Evolutionary conservation across 495 filamentous ascomycete genomes (phyloP).

Genomic region (Lasiosphaeria miniovina): DNA sequence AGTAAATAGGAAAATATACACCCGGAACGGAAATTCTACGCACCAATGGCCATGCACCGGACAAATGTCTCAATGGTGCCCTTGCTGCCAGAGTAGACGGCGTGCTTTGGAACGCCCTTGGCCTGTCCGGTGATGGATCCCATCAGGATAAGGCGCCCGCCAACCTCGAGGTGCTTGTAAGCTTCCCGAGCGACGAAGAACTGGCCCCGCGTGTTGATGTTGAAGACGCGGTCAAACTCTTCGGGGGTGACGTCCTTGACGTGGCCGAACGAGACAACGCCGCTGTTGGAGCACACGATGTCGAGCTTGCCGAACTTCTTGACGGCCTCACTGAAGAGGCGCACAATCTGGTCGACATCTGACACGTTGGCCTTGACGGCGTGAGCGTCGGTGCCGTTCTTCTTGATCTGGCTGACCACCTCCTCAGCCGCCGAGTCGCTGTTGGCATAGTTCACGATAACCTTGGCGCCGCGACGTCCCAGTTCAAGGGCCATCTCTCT

Average conservation of each 20-base stretch:
- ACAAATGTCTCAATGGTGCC: slow-evolving; percentile 39
- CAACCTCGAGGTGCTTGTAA: slow-evolving; percentile 58
- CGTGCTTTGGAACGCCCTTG: slow-evolving; percentile 61
- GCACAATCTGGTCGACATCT: slow-evolving; percentile 60
- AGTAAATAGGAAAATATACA: slow-evolving; percentile 1
- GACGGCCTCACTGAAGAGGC: slow-evolving; percentile 53
- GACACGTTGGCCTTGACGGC: slow-evolving; percentile 75
- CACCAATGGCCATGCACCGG: slow-evolving; percentile 34
- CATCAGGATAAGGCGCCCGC: slow-evolving; percentile 62
- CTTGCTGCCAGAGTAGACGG: slow-evolving; percentile 49
- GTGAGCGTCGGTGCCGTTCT: slow-evolving; percentile 54
- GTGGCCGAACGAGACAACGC: slow-evolving; percentile 61
- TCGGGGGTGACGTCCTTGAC: slow-evolving; percentile 70
- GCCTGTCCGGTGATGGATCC: slow-evolving; percentile 63
- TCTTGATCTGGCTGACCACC: slow-evolving; percentile 59
- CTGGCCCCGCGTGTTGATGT: slow-evolving; percentile 73
- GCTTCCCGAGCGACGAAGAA: slow-evolving; percentile 77
- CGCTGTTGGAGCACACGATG: slow-evolving; percentile 69
- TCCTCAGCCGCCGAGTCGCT: slow-evolving; percentile 58
- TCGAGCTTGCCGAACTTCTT: slow-evolving; percentile 61
- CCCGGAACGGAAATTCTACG: neutral
- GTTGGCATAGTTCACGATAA: slow-evolving; percentile 76
- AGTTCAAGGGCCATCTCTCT: slow-evolving; percentile 75
- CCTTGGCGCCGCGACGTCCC: slow-evolving; percentile 66
- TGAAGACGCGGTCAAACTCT: slow-evolving; percentile 75